Evolutionary conservation across 306 rosid species (phyloP), one percentile per base, ranked within the genome.

Genomic region (Quercus agrifolia): DNA sequence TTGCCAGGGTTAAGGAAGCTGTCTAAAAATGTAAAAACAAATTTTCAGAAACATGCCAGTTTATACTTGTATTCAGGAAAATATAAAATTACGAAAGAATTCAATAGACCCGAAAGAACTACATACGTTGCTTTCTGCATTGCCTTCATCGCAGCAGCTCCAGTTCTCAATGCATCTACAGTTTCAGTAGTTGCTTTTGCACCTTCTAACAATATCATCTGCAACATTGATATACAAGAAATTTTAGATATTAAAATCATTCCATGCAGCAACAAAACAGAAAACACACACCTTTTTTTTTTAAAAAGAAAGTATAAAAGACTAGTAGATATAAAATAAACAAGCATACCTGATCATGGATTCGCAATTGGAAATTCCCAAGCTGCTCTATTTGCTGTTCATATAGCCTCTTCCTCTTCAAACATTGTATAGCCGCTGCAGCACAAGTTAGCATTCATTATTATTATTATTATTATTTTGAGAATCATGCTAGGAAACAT

Each of bases 161-260:
- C 99, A 25, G 91, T 85, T 88, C 99, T 87, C 85, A 95, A 90
- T 3, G 98, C 99, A 81, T 95, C 99, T 30, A 95, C 99, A 19
- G 98, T 95, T 90, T 95, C 99, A 1, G 99, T 95, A 68, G 99
- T 95, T 78, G 99, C 99, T 83, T 95, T 95, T 76, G 99, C 98
- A 74, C 99, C 98, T 89, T 95, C 99, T 74, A 95, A 78, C 97
- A 95, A 55, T 90, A 95, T 95, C 98, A 95, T 95, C 99, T 95
- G 86, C 77, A 66, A 81, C 25, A 84, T 61, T 20, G 38, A 76
- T 19, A 44, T 19, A 56, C 35, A 21, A 31, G 1, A 13, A 7
- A 64, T 5, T 62, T 71, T 76, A 80, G 46, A 41, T 41, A 41
- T 41, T 41, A 41, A 58, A 73, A 49, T 62, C 20, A 58, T 12